These are phyloP conservation scores for Backusella tarrabulga DNA, from an alignment of 192 early-diverging fungal genomes.

Conservation along the genomic window DNA sequence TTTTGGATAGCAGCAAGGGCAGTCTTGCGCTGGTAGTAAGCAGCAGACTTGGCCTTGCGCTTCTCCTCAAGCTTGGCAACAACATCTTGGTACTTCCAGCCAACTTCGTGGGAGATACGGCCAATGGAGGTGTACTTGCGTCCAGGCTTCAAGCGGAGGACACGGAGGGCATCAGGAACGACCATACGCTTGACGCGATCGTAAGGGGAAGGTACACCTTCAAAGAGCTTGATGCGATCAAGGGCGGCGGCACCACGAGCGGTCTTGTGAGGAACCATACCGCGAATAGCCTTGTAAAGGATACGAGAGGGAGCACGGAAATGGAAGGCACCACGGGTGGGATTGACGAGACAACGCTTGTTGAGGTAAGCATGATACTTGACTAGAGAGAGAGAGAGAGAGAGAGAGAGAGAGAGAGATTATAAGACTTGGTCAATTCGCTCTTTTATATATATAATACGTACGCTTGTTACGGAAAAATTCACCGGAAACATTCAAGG, in stretches of 20 bases:
- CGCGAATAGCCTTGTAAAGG: slow-evolving; percentile 96
- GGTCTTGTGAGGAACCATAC: slow-evolving; percentile 99
- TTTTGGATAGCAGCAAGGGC: slow-evolving; percentile 39
- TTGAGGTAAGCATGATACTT: slow-evolving; percentile 95
- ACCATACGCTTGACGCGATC: slow-evolving; percentile 98
- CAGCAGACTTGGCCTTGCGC: slow-evolving; percentile 93
- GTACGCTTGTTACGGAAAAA: slow-evolving; percentile 99
- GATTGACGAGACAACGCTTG: slow-evolving; percentile 98
- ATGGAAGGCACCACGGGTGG: slow-evolving; percentile 96
- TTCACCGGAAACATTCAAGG: slow-evolving; percentile 96
- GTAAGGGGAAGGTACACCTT: slow-evolving; percentile 97
- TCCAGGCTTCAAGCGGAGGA: slow-evolving; percentile 94
- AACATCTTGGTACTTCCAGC: slow-evolving; percentile 99
- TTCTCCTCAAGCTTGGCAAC: slow-evolving; percentile 97
- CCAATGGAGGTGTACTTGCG: slow-evolving; percentile 97
- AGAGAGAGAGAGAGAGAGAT: slow-evolving; percentile 2
- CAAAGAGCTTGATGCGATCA: slow-evolving; percentile 98
- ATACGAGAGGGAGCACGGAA: slow-evolving; percentile 97
- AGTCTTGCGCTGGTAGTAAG: slow-evolving; percentile 92
- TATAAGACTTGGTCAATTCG: neutral
- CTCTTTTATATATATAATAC: slow-evolving; percentile 25
- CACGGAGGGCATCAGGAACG: slow-evolving; percentile 94
- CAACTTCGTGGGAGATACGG: slow-evolving; percentile 92
- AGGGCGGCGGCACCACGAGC: slow-evolving; percentile 96
- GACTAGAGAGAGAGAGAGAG: slow-evolving; percentile 50